phyloP scores from a whole-genome alignment of 148 eudicot genomes.

The Chenopodium berlandieri region DNA sequence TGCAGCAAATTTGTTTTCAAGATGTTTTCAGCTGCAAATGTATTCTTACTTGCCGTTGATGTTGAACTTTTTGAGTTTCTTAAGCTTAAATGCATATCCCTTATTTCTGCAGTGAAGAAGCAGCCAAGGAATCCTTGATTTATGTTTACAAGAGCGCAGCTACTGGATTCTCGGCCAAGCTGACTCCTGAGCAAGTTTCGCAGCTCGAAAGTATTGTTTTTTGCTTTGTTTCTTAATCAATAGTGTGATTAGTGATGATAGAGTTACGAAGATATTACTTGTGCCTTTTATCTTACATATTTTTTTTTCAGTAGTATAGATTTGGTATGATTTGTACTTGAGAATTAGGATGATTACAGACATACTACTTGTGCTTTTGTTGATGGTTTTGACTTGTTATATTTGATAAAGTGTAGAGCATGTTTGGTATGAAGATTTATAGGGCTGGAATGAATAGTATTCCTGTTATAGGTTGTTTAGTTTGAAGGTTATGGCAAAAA shows the following conservation, averaged over 20 bases:
- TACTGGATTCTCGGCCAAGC: constrained; percentile 56
- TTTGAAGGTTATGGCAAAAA: no score
- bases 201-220: constrained; percentile 42
- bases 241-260: not conserved
- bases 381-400: not conserved
- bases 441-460: no score
- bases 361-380: not conserved
- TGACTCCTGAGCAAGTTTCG: constrained; percentile 46
- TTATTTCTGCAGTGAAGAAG: constrained; percentile 38
- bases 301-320: not conserved
- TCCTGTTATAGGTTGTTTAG: no score
- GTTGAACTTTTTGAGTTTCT: no score
- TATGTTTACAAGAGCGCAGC: constrained; percentile 54
- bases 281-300: not conserved
- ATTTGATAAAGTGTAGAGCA: no score
- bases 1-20: not conserved
- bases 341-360: no score
- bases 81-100: not conserved
- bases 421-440: no score
- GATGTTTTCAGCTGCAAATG: not conserved
- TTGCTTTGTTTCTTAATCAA: not conserved
- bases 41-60: no score
- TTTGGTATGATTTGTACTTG: not conserved
- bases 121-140: constrained; percentile 45
- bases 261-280: not conserved